Base-by-base conservation (phyloP, 23 red algal species). In the Cyanidioschyzon merolae region DNA sequence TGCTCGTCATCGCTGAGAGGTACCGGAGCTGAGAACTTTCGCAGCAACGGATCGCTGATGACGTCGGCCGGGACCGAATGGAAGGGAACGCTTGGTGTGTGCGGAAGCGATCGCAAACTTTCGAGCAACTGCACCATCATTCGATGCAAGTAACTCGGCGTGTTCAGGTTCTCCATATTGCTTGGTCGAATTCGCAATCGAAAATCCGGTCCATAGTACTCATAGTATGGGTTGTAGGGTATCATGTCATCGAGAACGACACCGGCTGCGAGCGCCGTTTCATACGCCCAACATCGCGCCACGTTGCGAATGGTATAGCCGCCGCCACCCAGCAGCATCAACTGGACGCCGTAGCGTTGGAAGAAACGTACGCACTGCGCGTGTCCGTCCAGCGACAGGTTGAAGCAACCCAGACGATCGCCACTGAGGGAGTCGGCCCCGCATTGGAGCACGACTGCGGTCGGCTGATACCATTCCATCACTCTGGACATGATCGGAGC, bases 281-380 rank as follows among this genome's bases (percentile, higher is more conserved):
- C 93, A 40, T 86, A 90, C 38, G 93, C 80, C 93, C 93, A 97
- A 76, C 93, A 97, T 17, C 93, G 76, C 45, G 93, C 93, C 68
- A 97, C 93, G 68, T 97, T 97, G 77, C 93, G 88, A 50, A 97
- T 86, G 29, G 93, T 97, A 59, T 97, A 97, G 2, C 93, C 93
- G 58, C 93, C 93, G 40, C 93, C 93, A 39, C 93, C 93, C 29
- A 97, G 77, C 74, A 97, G 59, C 36, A 97, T 79, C 31, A 97
- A 41, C 31, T 87, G 93, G 37, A 97, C 84, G 77, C 87, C 76
- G 77, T 91, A 84, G 0, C 71, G 51, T 41, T 74, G 82, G 59
- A 97, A 90, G 75, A 97, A 97, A 67, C 90, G 87, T 34, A 97
- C 89, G 58, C 93, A 97, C 51, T 87, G 78, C 26, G 85, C 83